Evolutionary conservation across 805 yeast genomes (phyloP), one percentile per base, ranked within the genome.

Genomic region (Alloascoidea africana): DNA sequence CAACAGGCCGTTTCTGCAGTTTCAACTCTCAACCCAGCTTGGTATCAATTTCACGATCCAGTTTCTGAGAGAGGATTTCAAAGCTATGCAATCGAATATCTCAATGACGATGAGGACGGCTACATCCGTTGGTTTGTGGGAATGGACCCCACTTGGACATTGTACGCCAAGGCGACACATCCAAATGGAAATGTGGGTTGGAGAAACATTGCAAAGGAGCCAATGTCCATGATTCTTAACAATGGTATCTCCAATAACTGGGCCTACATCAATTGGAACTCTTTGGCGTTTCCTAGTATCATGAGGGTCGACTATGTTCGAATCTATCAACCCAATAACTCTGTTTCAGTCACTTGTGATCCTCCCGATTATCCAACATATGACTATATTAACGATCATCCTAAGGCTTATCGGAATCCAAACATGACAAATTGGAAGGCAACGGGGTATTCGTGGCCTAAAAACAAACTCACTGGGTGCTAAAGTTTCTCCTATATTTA

Each of bases 261-360:
- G 97, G 83, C 91, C 4, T 84, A 82, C 56, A 89, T 89, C 43
- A 89, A 86, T 59, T 89, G 96, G 96, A 73, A 75, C 33, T 63
- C 76, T 4, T 62, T 86, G 42, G 59, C 60, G 35, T 89, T 87
- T 70, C 98, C 98, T 2, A 70, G 70, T 11, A 66, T 70, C 2
- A 64, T 87, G 76, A 63, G 72, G 40, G 60, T 89, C 34, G 96
- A 89, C 55, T 83, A 80, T 49, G 94, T 89, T 23, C 73, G 98
- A 49, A 52, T 89, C n/a, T 89, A 91, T 58, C 98, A 89, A 61
- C 95, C 95, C 2, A 53, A 58, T 32, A 70, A 71, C 49, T 58
- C 65, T 6, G 56, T 65, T 18, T 68, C 72, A 36, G 39, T 79
- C 16, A 78, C 91, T 0, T 89, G 97, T 61, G 96, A 87, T 52